A percentile compares a stretch with the other conserved stretches of the same genome.
phyloP scores from a whole-genome alignment of 1,284 basidiomycete species.

The Cutaneotrichosporon sp. region DNA sequence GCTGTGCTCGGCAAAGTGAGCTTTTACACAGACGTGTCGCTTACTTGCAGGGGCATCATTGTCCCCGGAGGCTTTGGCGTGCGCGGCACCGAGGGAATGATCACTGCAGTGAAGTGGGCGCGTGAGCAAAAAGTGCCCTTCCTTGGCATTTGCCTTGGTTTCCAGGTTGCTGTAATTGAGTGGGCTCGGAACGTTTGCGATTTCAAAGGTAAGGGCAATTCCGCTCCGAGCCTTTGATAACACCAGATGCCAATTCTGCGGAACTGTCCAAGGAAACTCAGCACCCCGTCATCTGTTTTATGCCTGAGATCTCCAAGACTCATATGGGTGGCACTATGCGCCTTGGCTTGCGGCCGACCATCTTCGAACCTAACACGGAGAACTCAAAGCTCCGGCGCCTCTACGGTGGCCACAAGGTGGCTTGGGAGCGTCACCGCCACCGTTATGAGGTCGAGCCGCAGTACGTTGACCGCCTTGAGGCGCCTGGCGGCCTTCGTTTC shows the following conservation, averaged over 20 bases:
- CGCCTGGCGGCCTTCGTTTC: constrained; percentile 67
- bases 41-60: constrained; percentile 68
- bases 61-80: constrained; percentile 93
- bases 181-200: constrained; percentile 84
- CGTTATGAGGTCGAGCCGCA: constrained; percentile 95
- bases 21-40: constrained; percentile 10
- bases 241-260: constrained; percentile 72
- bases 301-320: constrained; percentile 97
- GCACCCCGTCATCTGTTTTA: constrained; percentile 86
- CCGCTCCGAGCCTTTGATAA: constrained; percentile 15
- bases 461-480: constrained; percentile 68
- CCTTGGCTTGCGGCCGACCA: constrained; percentile 85
- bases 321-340: constrained; percentile 99
- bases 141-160: constrained; percentile 94
- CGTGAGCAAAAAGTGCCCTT: constrained; percentile 92
- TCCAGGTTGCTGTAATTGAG: constrained; percentile 95
- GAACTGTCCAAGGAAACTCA: constrained; percentile 64
- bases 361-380: constrained; percentile 62
- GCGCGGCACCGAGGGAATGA: constrained; percentile 96
- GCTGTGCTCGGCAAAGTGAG: constrained; percentile 80
- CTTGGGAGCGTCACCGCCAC: constrained; percentile 97
- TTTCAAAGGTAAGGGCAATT: constrained; percentile 54
- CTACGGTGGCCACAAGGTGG: constrained; percentile 75
- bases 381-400: constrained; percentile 70
- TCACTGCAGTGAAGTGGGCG: constrained; percentile 93